phyloP scores from a whole-genome alignment of 306 rosid genomes.

The Cucurbita pepo region DNA sequence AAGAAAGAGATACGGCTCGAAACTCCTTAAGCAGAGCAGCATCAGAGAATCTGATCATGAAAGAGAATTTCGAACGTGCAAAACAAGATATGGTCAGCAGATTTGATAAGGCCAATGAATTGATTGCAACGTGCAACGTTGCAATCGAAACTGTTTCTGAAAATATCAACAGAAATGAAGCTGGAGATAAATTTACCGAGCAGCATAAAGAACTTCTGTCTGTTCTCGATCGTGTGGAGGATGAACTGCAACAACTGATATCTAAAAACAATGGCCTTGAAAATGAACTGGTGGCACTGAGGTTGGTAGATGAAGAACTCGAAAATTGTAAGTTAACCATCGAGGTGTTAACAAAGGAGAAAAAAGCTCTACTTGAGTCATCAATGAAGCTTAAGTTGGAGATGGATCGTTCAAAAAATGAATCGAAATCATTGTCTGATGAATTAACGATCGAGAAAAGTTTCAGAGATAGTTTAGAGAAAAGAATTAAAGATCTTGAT shows the following conservation, averaged over 20 bases:
- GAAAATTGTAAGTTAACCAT: constrained; percentile 36
- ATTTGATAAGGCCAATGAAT: constrained; percentile 32
- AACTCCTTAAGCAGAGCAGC: constrained; percentile 34
- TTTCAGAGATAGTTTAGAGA: constrained; percentile 37
- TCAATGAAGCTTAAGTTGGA: constrained; percentile 36
- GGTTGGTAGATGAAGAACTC: constrained; percentile 31
- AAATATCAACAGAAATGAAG: constrained; percentile 33
- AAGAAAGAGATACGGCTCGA: constrained; percentile 41
- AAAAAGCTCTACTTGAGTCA: constrained; percentile 36
- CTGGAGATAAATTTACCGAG: constrained; percentile 44
- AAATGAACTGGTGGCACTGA: constrained; percentile 36
- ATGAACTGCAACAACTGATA: constrained; percentile 55
- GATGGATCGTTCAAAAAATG: constrained; percentile 30
- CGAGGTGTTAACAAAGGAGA: constrained; percentile 35
- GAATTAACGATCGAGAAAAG: constrained; percentile 39
- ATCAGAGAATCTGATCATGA: constrained; percentile 42
- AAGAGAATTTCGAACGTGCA: constrained; percentile 41
- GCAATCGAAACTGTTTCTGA: constrained; percentile 48
- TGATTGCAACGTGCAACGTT: constrained; percentile 52
- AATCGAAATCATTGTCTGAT: constrained; percentile 25
- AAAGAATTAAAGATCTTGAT: constrained; percentile 39
- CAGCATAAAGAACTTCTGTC: constrained; percentile 42
- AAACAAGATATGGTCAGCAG: constrained; percentile 26
- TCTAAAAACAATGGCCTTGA: constrained; percentile 48
- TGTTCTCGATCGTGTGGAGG: constrained; percentile 43